Percentiles rank a stretch among this genome's conserved stretches.
Evolutionary conservation across 108 stramenopile genomes (phyloP).

Genomic region (Skeletonema grethae): DNA sequence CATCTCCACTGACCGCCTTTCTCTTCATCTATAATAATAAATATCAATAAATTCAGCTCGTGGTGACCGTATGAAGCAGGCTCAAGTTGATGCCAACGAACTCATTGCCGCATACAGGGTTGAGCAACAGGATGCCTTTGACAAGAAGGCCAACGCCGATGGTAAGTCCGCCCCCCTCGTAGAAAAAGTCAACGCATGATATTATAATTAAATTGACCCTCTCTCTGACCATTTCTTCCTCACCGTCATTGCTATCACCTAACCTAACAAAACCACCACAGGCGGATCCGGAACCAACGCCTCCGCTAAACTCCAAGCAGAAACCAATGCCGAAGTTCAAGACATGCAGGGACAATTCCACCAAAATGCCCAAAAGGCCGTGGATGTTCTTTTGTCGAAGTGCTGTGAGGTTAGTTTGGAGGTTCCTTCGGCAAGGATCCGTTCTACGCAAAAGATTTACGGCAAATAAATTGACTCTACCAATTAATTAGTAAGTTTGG

Average conservation of each 20-base stretch:
- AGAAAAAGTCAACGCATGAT: too few relatives aligned
- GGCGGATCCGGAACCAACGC: conserved; percentile 77
- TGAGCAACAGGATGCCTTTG: conserved; percentile 92
- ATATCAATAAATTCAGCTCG: conserved; percentile 56
- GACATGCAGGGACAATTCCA: conserved; percentile 81
- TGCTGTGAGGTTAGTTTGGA: conserved; percentile 93
- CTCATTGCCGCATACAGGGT: conserved; percentile 84
- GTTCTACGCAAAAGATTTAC: conserved; percentile 86
- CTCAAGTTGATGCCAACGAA: conserved; percentile 84
- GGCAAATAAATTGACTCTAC: conserved; percentile 38
- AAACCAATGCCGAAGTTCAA: conserved; percentile 79
- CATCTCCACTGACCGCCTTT: neutral
- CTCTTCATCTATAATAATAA: neutral
- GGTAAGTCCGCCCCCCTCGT: conserved; percentile 27
- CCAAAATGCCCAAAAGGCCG: conserved; percentile 88
- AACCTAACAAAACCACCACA: conserved; percentile 26
- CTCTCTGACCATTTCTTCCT: neutral
- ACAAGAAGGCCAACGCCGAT: conserved; percentile 69
- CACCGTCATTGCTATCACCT: neutral
- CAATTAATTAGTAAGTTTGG: neutral
- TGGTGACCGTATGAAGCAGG: conserved; percentile 94
- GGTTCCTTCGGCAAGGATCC: conserved; percentile 89
- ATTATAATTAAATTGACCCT: neutral
- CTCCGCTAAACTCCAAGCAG: conserved; percentile 82
- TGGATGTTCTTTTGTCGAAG: conserved; percentile 89